Evolutionary conservation across 1,139 yeast genomes (phyloP).

Genomic region (Hansenula sp.): DNA sequence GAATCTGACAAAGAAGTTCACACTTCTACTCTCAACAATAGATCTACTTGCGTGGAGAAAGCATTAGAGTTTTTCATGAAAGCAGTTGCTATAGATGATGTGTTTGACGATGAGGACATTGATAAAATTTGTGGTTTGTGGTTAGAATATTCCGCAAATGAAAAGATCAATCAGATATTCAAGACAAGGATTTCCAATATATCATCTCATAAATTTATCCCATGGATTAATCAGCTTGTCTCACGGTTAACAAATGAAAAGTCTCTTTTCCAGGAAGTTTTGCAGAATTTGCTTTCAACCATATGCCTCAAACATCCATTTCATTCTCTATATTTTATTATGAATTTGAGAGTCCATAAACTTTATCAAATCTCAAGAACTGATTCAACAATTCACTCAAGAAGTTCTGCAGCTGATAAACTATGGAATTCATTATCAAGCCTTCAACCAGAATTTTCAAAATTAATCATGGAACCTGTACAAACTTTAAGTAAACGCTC

Average conservation of each 20-base stretch:
- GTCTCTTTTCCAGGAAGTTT: constrained; percentile 48
- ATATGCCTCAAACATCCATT: constrained; percentile 66
- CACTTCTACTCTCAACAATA: constrained; percentile 32
- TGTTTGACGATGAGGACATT: constrained; percentile 51
- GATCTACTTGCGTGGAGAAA: constrained; percentile 42
- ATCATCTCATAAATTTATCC: constrained; percentile 59
- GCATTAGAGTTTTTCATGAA: constrained; percentile 60
- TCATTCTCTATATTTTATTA: constrained; percentile 68
- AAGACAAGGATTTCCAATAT: constrained; percentile 33
- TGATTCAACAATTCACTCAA: constrained; percentile 36
- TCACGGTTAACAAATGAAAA: constrained; percentile 58
- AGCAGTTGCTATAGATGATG: constrained; percentile 42
- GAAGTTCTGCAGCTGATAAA: constrained; percentile 46
- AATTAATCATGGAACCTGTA: constrained; percentile 34
- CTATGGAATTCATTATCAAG: constrained; percentile 36
- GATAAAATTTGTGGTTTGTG: constrained; percentile 85
- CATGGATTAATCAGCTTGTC: constrained; percentile 82
- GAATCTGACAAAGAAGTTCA: constrained; percentile 47
- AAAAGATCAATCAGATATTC: constrained; percentile 33
- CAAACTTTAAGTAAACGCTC: constrained; percentile 47
- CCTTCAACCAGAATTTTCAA: constrained; percentile 19
- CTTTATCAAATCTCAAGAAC: constrained; percentile 27
- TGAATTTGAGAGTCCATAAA: constrained; percentile 49
- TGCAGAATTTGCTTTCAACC: constrained; percentile 45
- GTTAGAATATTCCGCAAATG: constrained; percentile 56